These are phyloP conservation scores for bread wheat (Triticum aestivum) DNA, from an alignment of 176 grass and related monocot species.

Conservation along the genomic window IWGSC_CS_RefSeq_v2.1 NC_057800.1:686300417-686300916, in stretches of 20 bases:
- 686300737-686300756: conserved; percentile 22
- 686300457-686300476: neutral
- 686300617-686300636: conserved; percentile 22
- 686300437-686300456: neutral
- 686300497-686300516: neutral
- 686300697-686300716: conserved; percentile 11
- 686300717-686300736: conserved; percentile 11
- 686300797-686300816: neutral
- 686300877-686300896: conserved; percentile 29
- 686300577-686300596: neutral
- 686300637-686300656: conserved; percentile 26
- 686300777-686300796: neutral
- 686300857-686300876: conserved; percentile 42
- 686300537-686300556: neutral
- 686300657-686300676: neutral
- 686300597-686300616: neutral
- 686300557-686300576: too few species aligned
- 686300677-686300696: conserved; percentile 28
- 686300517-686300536: neutral
- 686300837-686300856: conserved; percentile 32
- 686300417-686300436: neutral
- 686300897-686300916: conserved; percentile 22
- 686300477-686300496: neutral
- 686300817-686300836: conserved; percentile 18
- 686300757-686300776: conserved; percentile 49